Evolutionary conservation across 2,329 filamentous ascomycete genomes (phyloP).

Genomic region (Botryotinia calthae): DNA sequence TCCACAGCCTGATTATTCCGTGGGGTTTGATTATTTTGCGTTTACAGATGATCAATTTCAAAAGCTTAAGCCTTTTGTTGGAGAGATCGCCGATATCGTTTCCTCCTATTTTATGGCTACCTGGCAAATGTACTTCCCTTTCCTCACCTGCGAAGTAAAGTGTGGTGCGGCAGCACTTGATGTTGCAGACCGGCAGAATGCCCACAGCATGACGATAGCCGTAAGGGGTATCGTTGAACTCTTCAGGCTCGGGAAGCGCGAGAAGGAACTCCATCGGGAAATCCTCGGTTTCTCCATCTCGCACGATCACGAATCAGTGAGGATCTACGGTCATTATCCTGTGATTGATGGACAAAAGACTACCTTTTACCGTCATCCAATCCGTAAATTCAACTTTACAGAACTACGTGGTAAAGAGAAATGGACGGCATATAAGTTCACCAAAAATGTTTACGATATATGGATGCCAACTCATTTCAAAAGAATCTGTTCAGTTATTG

Average conservation of each 20-base stretch:
- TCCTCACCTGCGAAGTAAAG: slow-evolving; percentile 50
- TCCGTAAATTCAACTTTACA: slow-evolving; percentile 34
- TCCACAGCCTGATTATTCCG: slow-evolving; percentile 44
- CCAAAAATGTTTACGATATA: slow-evolving; percentile 36
- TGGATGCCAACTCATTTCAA: slow-evolving; percentile 38
- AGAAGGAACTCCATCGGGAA: slow-evolving; percentile 35
- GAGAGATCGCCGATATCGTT: too few relatives aligned
- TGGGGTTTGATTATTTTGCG: slow-evolving; percentile 42
- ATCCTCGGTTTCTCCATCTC: slow-evolving; percentile 44
- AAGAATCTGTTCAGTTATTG: slow-evolving; percentile 30
- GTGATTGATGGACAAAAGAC: slow-evolving; percentile 25
- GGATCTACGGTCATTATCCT: slow-evolving; percentile 40
- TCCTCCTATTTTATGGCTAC: too few relatives aligned
- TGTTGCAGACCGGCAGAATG: slow-evolving; percentile 41
- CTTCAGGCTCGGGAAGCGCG: slow-evolving; percentile 27
- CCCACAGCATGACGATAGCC: slow-evolving; percentile 44
- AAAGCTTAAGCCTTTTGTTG: too few relatives aligned
- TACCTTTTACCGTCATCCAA: slow-evolving; percentile 36
- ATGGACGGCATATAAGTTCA: slow-evolving; percentile 30
- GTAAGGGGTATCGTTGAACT: slow-evolving; percentile 36
- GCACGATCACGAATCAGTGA: slow-evolving; percentile 27
- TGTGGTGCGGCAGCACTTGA: slow-evolving; percentile 42
- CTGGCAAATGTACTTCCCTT: slow-evolving; percentile 36
- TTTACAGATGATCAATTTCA: slow-evolving; percentile 45
- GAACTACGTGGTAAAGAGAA: slow-evolving; percentile 35